Evolutionary conservation across 202 grass and related monocot species (phyloP), one percentile per base, ranked within the genome.

Genomic region (Bolboschoenoplectus hybrid): DNA sequence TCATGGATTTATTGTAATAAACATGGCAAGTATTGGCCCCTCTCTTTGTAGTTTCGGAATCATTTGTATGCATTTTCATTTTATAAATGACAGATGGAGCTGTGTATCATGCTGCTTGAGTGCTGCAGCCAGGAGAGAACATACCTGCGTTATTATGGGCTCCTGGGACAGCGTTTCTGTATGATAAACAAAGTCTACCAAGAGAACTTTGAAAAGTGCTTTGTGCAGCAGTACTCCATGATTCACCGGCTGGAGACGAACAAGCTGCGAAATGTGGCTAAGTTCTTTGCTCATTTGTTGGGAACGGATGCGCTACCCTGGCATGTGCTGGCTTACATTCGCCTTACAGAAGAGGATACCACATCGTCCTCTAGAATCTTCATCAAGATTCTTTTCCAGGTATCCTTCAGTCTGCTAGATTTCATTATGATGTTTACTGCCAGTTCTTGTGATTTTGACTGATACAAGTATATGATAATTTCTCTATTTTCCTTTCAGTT

Each of bases 101-200:
- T 98, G 45, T 92, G 91, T 67, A 91, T 94, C 49, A 96, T 98
- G 93, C 85, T 98, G 74, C 93, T 98, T 4, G 93, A 98, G 60
- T 98, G 96, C 74, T 98, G 93, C 89, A 94, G 91, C 82, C 96
- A 98, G 80, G 90, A 98, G 84, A 93, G 96, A 85, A 98, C 93
- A 57, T 98, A 98, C 26, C 90, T 96, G 81, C 87, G 93, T 1
- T 96, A 98, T 69, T 98, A 96, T 77, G 91, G 93, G 36, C 89
- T 98, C 66, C 66, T 96, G 11, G 93, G 96, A 11, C 93, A 96
- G 52, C 82, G 93, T 0, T 96, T 96, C 86, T 98, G 93, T 90
- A 92, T 96, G 91, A 96, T 98, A 53, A 98, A 98, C 75, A 97
- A 93, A 94, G 83, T 99, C 72, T 41, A 97, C 58, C 93, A 97